phyloP scores from a whole-genome alignment of 495 filamentous ascomycete species.

The Parathielavia hyrcaniae region DNA sequence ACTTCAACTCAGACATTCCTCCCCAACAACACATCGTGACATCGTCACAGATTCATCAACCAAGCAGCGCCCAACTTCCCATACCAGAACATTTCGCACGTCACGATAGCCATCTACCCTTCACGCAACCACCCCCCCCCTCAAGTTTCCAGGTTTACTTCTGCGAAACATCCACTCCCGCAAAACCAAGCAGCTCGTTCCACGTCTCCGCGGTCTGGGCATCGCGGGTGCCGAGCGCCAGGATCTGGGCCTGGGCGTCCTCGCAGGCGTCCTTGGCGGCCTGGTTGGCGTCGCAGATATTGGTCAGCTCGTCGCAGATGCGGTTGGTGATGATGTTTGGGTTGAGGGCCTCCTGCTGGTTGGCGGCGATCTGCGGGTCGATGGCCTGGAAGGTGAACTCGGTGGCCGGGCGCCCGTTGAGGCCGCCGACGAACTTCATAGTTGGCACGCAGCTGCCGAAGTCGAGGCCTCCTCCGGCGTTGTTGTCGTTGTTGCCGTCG shows the following conservation, averaged over 20 bases:
- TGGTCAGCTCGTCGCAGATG: constrained; percentile 55
- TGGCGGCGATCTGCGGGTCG: constrained; percentile 43
- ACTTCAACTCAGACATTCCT: no score
- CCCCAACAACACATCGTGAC: no score
- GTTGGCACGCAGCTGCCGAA: constrained; percentile 51
- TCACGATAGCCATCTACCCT: not conserved
- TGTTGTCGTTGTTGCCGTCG: not conserved
- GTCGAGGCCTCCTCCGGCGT: constrained; percentile 35
- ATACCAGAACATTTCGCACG: no score
- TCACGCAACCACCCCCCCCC: not conserved
- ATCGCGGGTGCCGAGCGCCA: constrained; percentile 37
- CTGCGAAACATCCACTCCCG: constrained; percentile 22
- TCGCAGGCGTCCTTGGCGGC: constrained; percentile 46
- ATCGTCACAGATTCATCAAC: no score
- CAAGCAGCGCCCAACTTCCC: no score
- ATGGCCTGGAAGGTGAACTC: constrained; percentile 52
- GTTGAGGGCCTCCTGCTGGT: constrained; percentile 51
- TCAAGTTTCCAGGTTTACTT: no score
- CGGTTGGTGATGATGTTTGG: constrained; percentile 62
- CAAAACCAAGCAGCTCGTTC: constrained; percentile 42
- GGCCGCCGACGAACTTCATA: constrained; percentile 48
- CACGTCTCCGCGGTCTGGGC: constrained; percentile 39
- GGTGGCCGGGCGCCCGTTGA: constrained; percentile 38
- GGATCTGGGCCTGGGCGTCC: constrained; percentile 39
- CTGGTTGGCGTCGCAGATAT: constrained; percentile 51